phyloP scores from a whole-genome alignment of 192 early-diverging fungal genomes.

The Hyaloraphidium curvatum region DNA sequence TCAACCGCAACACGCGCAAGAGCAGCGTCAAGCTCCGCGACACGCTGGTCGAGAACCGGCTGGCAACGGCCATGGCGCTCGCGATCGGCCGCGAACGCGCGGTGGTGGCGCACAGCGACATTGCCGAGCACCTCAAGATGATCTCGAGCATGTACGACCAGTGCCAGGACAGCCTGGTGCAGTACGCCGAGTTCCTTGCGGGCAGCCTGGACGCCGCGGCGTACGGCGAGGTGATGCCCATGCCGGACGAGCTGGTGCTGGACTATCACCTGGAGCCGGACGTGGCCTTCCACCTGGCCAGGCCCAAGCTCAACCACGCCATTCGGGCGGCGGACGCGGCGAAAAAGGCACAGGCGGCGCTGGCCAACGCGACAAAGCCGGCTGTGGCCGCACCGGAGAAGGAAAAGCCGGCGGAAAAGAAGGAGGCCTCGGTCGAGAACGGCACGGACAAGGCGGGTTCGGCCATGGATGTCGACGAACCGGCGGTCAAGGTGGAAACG shows the following conservation, averaged over 20 bases:
- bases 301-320: constrained; percentile 30
- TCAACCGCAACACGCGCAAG: constrained; percentile 25
- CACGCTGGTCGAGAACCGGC: constrained; percentile 28
- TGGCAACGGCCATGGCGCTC: constrained; percentile 31
- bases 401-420: constrained; percentile 1
- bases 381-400: too few species aligned
- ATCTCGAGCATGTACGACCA: constrained; percentile 18
- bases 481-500: constrained; percentile 4
- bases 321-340: too few species aligned
- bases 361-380: too few species aligned
- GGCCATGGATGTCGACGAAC: constrained; percentile 16
- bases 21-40: constrained; percentile 29
- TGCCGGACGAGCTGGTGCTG: constrained; percentile 20
- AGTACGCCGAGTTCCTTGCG: constrained; percentile 43
- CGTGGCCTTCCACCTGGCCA: constrained; percentile 38
- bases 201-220: constrained; percentile 24
- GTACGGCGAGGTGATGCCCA: constrained; percentile 25
- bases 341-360: too few species aligned
- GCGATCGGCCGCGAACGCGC: constrained; percentile 37
- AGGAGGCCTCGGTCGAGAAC: too few species aligned
- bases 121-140: constrained; percentile 7
- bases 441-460: too few species aligned
- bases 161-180: constrained; percentile 34
- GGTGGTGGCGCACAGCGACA: constrained; percentile 2
- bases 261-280: constrained; percentile 40